Conservation (phyloP, 345 rosid species). For the Hibiscus tridactylites region DNA sequence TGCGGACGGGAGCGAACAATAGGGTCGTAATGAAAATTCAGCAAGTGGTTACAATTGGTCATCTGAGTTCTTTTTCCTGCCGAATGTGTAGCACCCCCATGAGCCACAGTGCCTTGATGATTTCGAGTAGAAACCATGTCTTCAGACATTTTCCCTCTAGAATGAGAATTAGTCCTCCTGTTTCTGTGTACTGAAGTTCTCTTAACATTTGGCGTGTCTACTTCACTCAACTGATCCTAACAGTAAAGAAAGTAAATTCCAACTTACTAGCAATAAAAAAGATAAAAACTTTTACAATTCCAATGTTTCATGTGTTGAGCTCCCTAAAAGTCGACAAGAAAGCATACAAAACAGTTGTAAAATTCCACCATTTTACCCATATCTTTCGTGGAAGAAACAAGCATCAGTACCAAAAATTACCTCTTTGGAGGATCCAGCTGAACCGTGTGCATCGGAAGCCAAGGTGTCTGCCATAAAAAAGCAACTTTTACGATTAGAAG, state of each 20-base stretch:
- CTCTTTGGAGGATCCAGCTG: slow-evolving; percentile 52
- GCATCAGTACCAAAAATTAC: slow-evolving; percentile 17
- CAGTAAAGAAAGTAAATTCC: neutral
- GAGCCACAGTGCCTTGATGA: slow-evolving; percentile 34
- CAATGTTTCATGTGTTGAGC: neutral
- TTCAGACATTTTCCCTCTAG: slow-evolving; percentile 43
- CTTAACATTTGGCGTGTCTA: slow-evolving; percentile 25
- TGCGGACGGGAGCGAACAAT: slow-evolving; percentile 52
- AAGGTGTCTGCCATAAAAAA: slow-evolving; percentile 24
- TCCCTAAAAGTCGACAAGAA: neutral
- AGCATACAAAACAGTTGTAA: neutral
- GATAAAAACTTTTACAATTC: neutral
- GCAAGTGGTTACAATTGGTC: slow-evolving; percentile 72
- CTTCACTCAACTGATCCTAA: slow-evolving; percentile 49
- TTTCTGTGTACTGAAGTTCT: slow-evolving; percentile 29
- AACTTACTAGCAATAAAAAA: neutral
- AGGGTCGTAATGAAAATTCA: slow-evolving; percentile 92
- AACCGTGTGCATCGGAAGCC: slow-evolving; percentile 40
- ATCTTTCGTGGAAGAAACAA: neutral
- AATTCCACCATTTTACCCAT: neutral
- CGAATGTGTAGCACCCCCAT: slow-evolving; percentile 34
- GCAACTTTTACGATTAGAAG: too few species aligned
- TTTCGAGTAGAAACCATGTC: slow-evolving; percentile 26
- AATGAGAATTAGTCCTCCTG: slow-evolving; percentile 21
- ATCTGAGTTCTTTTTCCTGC: slow-evolving; percentile 66